Evolutionary conservation across 2,329 filamentous ascomycete species (phyloP), one percentile per base, ranked within the genome.

Genomic region (Sordariomycetes sp.): DNA sequence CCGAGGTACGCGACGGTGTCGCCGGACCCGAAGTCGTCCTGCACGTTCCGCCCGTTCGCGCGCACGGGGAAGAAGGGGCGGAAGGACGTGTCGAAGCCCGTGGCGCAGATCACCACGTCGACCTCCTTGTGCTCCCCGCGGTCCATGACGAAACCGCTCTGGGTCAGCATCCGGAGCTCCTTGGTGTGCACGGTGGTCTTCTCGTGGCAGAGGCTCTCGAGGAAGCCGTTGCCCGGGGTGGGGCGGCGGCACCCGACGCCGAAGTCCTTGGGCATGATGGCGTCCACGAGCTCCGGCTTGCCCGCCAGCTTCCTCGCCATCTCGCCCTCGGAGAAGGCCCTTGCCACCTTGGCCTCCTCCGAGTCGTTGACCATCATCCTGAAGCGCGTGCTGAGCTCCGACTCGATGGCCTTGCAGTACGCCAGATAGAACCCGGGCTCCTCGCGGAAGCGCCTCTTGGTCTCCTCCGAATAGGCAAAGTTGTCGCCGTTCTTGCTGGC

Each of bases 361-460:
- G 78, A 77, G 28, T 76, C 74, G 54, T 79, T 79, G 62, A 87
- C 79, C 58, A 85, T 78, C 0, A 35, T 35, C 34, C 34, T 6
- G 34, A 35, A 72, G 70, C 77, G 74, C 7, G 80, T 73, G 76
- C 85, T 89, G 67, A 86, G 89, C 53, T 79, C 80, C 24, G 78
- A 69, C 62, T 86, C 82, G 3, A 83, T 67, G 3, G 71, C 70
- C 61, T 83, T 85, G 28, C 83, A 76, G 65, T 81, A 86, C 16
- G 68, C 67, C 4, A 87, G 70, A 64, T 90, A 90, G 1, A 71
- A 74, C 2, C 80, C 71, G 0, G 86, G 82, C 61, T 89, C 71
- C 54, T 83, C 64, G 11, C 43, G 35, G 66, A 87, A 87, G 0
- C 76, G 74, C 22, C 81, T 73, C 4, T 76, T 73, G 58, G 83